A percentile compares a stretch with the other conserved stretches of the same genome.
Conservation (phyloP, 495 filamentous ascomycete species). For the Xylaria palmicola region DNA sequence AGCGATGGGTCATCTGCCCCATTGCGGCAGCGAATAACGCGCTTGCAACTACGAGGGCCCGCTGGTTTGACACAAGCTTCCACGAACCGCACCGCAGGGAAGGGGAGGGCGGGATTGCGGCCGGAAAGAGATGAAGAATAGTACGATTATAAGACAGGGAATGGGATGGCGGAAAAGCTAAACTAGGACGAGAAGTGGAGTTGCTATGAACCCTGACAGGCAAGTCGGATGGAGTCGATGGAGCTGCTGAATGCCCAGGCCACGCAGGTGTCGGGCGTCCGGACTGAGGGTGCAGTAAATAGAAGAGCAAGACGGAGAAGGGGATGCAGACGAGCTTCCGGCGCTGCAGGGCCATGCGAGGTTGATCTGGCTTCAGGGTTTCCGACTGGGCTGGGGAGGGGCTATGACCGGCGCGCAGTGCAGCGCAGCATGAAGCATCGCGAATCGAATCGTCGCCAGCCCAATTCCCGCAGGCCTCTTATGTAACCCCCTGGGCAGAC, state of each 20-base stretch:
- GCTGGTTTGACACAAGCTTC: background rate
- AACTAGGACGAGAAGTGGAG: constrained; percentile 15
- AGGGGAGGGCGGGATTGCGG: background rate
- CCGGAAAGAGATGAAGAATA: background rate
- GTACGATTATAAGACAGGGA: background rate
- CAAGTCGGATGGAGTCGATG: constrained; percentile 11
- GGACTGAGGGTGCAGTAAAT: background rate
- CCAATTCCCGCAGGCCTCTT: background rate
- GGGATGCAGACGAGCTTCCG: constrained; percentile 12
- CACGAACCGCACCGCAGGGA: background rate
- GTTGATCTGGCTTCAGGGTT: background rate
- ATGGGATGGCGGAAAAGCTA: constrained; percentile 9
- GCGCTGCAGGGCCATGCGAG: constrained; percentile 12
- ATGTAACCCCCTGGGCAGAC: background rate
- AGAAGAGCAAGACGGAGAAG: background rate
- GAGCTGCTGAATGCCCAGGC: constrained; percentile 1
- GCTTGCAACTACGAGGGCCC: background rate
- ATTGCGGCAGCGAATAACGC: constrained; percentile 6
- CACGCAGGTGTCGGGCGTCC: constrained; percentile 8
- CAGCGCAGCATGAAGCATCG: constrained; percentile 6
- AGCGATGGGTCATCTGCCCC: background rate
- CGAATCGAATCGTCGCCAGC: background rate
- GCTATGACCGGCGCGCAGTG: background rate
- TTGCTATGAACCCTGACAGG: constrained; percentile 5
- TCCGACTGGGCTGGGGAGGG: constrained; percentile 8